Evolutionary conservation across 192 early-diverging fungal genomes (phyloP).

Genomic region (Funneliformis geosporum): DNA sequence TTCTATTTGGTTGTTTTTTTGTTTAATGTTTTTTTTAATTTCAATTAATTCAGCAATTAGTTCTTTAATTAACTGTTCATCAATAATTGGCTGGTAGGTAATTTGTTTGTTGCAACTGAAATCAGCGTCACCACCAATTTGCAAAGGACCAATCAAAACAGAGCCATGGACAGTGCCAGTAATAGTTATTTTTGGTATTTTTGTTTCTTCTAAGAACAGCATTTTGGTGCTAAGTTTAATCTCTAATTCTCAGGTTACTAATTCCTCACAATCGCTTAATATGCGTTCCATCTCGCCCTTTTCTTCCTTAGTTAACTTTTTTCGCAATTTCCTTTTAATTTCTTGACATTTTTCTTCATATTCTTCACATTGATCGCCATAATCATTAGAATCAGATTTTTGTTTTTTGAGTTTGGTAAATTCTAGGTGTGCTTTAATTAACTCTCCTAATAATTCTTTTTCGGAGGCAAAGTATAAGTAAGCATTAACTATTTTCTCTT

Average conservation of each 20-base stretch:
- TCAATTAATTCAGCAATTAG: too few relatives aligned
- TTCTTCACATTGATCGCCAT: background rate
- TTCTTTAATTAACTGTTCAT: too few relatives aligned
- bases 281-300: background rate
- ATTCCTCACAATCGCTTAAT: background rate
- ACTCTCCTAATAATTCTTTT: background rate
- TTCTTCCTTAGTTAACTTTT: background rate
- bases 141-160: too few relatives aligned
- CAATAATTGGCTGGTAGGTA: too few relatives aligned
- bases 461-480: background rate
- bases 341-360: background rate
- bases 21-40: too few relatives aligned
- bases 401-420: background rate
- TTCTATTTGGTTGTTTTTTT: too few relatives aligned
- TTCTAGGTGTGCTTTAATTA: background rate
- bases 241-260: background rate
- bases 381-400: background rate
- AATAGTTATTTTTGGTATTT: too few relatives aligned
- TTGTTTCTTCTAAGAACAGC: too few relatives aligned
- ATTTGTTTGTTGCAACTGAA: too few relatives aligned
- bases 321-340: background rate
- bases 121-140: too few relatives aligned
- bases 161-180: too few relatives aligned
- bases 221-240: too few relatives aligned
- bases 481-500: background rate